Base-by-base conservation (phyloP, 257 asterid species). In the Lantana camara region DNA sequence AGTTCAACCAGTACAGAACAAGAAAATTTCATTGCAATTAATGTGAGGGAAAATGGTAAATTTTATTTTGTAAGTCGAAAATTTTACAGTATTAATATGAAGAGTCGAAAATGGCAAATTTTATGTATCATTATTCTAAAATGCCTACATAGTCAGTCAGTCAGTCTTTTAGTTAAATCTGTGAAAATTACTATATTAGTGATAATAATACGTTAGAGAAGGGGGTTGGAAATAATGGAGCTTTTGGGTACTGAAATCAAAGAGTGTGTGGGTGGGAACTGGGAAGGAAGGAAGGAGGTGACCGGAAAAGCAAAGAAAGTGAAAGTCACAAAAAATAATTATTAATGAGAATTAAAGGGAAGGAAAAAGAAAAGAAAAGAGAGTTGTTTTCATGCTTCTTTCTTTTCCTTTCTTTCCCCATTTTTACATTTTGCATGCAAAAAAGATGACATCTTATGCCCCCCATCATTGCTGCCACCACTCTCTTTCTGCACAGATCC, bases 361-460 rank as follows among this genome's bases (percentile, higher is more conserved):
- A 47, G 60, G 57, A 29, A 50, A 52, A 60, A 49, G 27, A 59
- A 51, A n/a, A 60, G 53, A 12, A 11, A 3, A 20, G 54, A 48
- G 54, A 30, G 51, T 17, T 42, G 44, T 52, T 61, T 56, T 44
- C 51, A 14, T 50, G 63, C 48, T 69, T 69, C 40, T 51, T 69
- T 69, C 40, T 60, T 69, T 60, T 60, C 21, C 63, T 53, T 60
- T 60, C 38, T 54, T 70, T 62, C 48, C 63, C 74, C 69, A 53
- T 1, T 70, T 70, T 63, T 63, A 70, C 70, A 70, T 70, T 61
- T 62, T 70, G 70, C 75, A 70, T 70, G 75, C 70, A 70, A 55
- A 68, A 35, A 69, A 63, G 54, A 70, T 70, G 53, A 46, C 75
- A 61, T 70, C 64, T 54, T 63, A 34, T 7, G 21, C 44, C 46